Evolutionary conservation across 2,329 filamentous ascomycete species (phyloP).

Genomic region (Verticillium longisporum): DNA sequence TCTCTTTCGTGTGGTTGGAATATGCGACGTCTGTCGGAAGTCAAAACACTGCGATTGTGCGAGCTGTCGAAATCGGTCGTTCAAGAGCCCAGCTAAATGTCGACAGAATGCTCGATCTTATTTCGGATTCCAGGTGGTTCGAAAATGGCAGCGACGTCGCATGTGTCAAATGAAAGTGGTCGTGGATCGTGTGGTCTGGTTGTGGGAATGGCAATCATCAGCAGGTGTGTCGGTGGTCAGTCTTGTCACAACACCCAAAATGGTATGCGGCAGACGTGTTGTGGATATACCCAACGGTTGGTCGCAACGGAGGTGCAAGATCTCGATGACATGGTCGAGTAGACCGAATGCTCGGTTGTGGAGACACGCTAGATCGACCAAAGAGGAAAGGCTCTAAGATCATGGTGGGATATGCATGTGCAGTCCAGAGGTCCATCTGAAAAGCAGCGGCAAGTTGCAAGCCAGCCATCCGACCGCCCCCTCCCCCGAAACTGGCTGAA

Average conservation of each 20-base stretch:
- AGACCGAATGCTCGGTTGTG: constrained; percentile 13
- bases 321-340: constrained; percentile 13
- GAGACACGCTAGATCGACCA: constrained; percentile 11
- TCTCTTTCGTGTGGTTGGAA: neutral
- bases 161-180: neutral
- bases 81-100: neutral
- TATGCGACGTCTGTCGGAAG: neutral
- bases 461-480: neutral
- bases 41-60: neutral
- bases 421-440: constrained; percentile 2
- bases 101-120: neutral
- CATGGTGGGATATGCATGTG: constrained; percentile 6
- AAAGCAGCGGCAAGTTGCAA: neutral
- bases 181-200: neutral
- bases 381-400: constrained; percentile 9
- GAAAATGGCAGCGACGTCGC: neutral
- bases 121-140: neutral
- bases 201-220: neutral
- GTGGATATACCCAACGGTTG: constrained; percentile 12
- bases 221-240: constrained; percentile 3
- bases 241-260: neutral
- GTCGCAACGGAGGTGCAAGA: constrained; percentile 6
- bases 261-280: constrained; percentile 6
- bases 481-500: neutral
- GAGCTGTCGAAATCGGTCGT: neutral